Conservation (phyloP, 257 asterid species). For the Rhazya stricta region DNA sequence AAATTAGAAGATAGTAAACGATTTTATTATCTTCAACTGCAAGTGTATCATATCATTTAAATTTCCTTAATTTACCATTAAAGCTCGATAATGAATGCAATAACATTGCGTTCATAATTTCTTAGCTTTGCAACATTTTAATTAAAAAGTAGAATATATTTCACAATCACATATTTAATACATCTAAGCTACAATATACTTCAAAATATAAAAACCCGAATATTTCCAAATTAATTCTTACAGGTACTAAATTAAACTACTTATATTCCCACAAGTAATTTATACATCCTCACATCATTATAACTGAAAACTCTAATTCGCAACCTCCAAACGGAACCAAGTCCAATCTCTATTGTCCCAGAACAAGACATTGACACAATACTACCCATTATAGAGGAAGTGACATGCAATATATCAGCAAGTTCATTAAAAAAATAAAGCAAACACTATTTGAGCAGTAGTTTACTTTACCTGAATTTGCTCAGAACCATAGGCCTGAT, state of each 20-base stretch:
- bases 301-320: neutral
- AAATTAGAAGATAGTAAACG: neutral
- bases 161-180: neutral
- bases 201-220: neutral
- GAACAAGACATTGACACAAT: neutral
- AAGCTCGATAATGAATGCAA: neutral
- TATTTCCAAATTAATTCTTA: neutral
- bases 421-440: neutral
- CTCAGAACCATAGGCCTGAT: conserved; percentile 82
- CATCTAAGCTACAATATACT: neutral
- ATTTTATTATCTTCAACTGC: neutral
- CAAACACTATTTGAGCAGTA: neutral
- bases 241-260: neutral
- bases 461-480: conserved; percentile 78
- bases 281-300: neutral
- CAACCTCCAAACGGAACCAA: neutral
- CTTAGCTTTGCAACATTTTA: neutral
- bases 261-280: neutral
- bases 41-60: neutral
- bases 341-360: neutral
- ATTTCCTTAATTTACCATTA: neutral
- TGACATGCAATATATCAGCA: neutral
- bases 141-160: too few species aligned
- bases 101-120: neutral
- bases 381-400: neutral